Conservation (phyloP, 352 stramenopile species). For the Peronospora tabacina region DNA sequence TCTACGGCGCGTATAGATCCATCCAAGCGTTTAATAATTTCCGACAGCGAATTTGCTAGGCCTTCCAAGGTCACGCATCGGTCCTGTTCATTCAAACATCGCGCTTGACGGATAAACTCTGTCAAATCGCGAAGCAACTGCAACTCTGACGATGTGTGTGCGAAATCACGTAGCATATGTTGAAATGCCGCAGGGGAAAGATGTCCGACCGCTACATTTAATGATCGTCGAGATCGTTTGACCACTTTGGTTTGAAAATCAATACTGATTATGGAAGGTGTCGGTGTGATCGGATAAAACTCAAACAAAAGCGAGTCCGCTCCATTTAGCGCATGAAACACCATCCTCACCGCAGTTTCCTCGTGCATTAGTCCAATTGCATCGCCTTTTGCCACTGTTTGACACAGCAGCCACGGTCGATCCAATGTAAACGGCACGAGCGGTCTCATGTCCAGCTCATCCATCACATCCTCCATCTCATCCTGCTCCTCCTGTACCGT, state of each 20-base stretch:
- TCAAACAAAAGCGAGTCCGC: constrained; percentile 51
- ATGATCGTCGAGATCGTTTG: constrained; percentile 21
- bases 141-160: constrained; percentile 33
- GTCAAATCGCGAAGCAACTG: constrained; percentile 45
- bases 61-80: constrained; percentile 41
- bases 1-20: constrained; percentile 24
- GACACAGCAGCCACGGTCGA: constrained; percentile 31
- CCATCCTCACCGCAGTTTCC: constrained; percentile 34
- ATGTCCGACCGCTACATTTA: constrained; percentile 33
- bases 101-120: constrained; percentile 16
- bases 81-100: constrained; percentile 12
- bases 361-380: constrained; percentile 38
- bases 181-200: constrained; percentile 41
- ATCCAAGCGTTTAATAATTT: constrained; percentile 22
- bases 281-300: constrained; percentile 5
- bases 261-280: constrained; percentile 26
- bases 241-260: constrained; percentile 27
- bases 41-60: constrained; percentile 36
- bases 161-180: constrained; percentile 28
- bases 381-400: constrained; percentile 16
- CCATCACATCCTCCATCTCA: constrained; percentile 11
- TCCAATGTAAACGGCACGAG: constrained; percentile 28
- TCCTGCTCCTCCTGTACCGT: constrained; percentile 4
- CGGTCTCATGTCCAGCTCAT: constrained; percentile 9
- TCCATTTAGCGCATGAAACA: constrained; percentile 53